Percentiles rank a stretch among this genome's conserved stretches.
These are phyloP conservation scores for Kregervanrija fluxuum DNA, from an alignment of 805 yeast genomes.

Conservation along the genomic window DNA sequence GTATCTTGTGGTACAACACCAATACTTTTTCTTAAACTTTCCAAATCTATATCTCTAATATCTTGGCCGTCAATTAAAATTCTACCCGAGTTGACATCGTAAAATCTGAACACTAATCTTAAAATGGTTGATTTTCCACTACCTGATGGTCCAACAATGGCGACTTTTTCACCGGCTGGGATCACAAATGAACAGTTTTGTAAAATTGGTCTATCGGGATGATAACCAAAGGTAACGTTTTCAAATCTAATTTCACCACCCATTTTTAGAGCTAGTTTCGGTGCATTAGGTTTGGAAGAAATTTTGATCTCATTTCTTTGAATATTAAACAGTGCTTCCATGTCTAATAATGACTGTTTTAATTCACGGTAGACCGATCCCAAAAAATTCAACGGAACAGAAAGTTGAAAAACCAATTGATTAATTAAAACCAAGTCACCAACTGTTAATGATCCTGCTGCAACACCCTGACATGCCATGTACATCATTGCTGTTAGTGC, in stretches of 20 bases:
- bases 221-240: constrained; percentile 89
- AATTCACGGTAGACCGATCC: constrained; percentile 95
- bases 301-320: constrained; percentile 70
- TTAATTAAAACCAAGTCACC: constrained; percentile 94
- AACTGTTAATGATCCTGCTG: constrained; percentile 72
- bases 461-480: constrained; percentile 94
- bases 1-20: constrained; percentile 99
- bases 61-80: constrained; percentile 87
- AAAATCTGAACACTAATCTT: constrained; percentile 79
- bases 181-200: constrained; percentile 74
- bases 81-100: constrained; percentile 73
- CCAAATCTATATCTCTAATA: constrained; percentile 64
- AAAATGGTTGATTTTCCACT: constrained; percentile 90
- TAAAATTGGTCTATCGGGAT: constrained; percentile 80
- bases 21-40: constrained; percentile 61
- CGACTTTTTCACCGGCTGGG: constrained; percentile 87
- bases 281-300: constrained; percentile 54
- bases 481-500: constrained; percentile 97
- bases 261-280: constrained; percentile 42
- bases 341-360: constrained; percentile 86
- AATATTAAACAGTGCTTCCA: constrained; percentile 88
- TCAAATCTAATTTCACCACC: constrained; percentile 84
- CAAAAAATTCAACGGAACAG: constrained; percentile 88
- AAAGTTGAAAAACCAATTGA: constrained; percentile 91
- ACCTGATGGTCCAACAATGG: constrained; percentile 95